Evolutionary conservation across 1,139 yeast species (phyloP), one percentile per base, ranked within the genome.

Genomic region (Taiozyma sp.): DNA sequence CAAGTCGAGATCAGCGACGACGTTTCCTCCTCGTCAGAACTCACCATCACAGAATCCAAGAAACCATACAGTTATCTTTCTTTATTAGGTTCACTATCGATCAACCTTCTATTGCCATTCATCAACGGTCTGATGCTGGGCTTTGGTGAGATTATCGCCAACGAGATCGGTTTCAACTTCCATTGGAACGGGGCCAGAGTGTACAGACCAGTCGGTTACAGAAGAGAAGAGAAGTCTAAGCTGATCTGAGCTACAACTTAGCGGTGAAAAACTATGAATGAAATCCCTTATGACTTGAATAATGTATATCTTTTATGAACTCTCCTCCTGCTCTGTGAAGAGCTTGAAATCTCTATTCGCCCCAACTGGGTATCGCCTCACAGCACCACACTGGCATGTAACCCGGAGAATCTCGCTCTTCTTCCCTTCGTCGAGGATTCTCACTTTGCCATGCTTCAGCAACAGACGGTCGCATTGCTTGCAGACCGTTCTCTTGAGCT

Each of bases 121-220:
- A 74, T 93, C 56, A 93, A 93, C 64, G 99, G 99, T 11, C 74
- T 93, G 72, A 91, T 91, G 96, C 77, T 93, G 54, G 99, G 99
- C 0, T 89, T 91, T 67, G 99, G 99, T 1, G 99, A 93, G 70
- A 85, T 93, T 26, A 74, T 88, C 57, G 99, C 98, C 16, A 97
- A 91, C 65, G 98, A 93, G 64, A 72, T 91, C 46, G 96, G 97
- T 10, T 87, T 87, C 73, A 75, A 77, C 50, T 85, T 81, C 71
- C 82, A 87, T 45, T 88, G 95, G 89, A 64, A 76, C 9, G 91
- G 93, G 4, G 95, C 95, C 13, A 74, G 76, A 59, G 86, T 86
- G 51, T 50, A 50, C 47, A 47, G 53, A 43, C 53, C 53, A 3
- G 19, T 22, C 3, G 30, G 22, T 16, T 30, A 29, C 19, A 37